Conservation (phyloP, 2,329 filamentous ascomycete species). For the Thielaviopsis euricoi region DNA sequence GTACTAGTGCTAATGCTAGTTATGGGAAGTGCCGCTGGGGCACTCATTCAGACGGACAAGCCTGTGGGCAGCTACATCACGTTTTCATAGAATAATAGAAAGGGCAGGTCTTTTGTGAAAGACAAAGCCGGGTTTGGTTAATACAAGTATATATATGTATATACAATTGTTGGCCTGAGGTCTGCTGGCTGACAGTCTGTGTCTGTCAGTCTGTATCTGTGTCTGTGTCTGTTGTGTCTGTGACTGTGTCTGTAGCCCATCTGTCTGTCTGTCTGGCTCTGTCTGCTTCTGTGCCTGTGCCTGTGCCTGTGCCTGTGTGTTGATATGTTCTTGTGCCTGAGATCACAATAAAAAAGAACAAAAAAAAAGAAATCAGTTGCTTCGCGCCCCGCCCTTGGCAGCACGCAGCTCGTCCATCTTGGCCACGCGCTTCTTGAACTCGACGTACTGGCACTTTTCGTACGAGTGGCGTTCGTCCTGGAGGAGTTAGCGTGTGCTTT, state of each 20-base stretch:
- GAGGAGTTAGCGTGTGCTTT: not conserved
- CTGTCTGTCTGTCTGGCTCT: not conserved
- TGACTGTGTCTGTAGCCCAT: no score
- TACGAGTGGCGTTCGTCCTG: constrained; percentile 94
- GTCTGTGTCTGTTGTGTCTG: no score
- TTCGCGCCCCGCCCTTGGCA: constrained; percentile 67
- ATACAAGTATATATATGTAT: not conserved
- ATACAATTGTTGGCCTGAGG: not conserved
- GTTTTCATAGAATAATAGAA: not conserved
- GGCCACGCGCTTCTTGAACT: constrained; percentile 95
- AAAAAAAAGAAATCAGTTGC: constrained; percentile 42
- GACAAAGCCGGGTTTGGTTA: not conserved
- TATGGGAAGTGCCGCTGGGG: no score
- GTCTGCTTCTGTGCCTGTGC: no score
- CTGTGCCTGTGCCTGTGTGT: no score
- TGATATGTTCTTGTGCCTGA: not conserved
- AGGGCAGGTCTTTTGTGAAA: not conserved
- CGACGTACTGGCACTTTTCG: constrained; percentile 98
- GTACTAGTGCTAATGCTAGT: not conserved
- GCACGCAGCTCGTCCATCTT: constrained; percentile 96
- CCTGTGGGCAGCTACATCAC: no score
- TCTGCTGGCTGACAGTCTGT: not conserved
- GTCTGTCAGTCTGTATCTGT: not conserved
- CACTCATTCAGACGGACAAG: no score
- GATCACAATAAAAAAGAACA: not conserved